Evolutionary conservation across 805 yeast species (phyloP), one percentile per base, ranked within the genome.

Genomic region (Cyberlindnera suaveolens): DNA sequence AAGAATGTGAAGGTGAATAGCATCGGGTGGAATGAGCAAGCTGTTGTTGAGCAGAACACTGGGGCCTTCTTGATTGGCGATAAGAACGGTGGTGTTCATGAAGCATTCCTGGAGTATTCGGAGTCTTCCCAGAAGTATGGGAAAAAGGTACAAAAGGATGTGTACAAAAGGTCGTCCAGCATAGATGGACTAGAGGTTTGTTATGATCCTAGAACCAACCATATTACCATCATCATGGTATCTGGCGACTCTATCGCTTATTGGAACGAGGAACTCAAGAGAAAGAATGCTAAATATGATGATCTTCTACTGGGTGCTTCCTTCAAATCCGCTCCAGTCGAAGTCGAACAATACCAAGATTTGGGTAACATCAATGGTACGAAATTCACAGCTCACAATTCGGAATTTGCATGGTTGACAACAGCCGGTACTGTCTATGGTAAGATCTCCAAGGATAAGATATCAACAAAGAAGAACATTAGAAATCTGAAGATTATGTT

Each of bases 61-160:
- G 80, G 80, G 2, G 65, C 71, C 3, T 58, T 78, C 10, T 55
- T 80, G 11, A 39, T 78, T 2, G 79, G 80, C 6, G 74, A 80
- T 0, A 51, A 59, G 5, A 63, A 66, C 2, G 85, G 84, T 1
- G 48, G 58, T 4, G 49, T 81, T 6, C 68, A 69, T 40, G 85
- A 80, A 51, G 61, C 70, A 5, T 54, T 54, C 34, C 59, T 73
- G 14, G 80, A 77, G 31, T 58, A 51, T 41, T 23, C 38, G 6
- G 49, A 43, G 36, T 60, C 70, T 3, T 58, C 70, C 3, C 71
- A 67, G 40, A 77, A 74, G 45, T 68, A 62, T 44, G 62, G 61
- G 54, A 68, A 68, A 49, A 61, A 69, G 34, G 64, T 68, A n/a
- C 68, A 68, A 42, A 61, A 64, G 36, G 61, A 62, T 27, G 52